phyloP scores from a whole-genome alignment of 2,329 filamentous ascomycete species.

The Monilinia fructigena region DNA sequence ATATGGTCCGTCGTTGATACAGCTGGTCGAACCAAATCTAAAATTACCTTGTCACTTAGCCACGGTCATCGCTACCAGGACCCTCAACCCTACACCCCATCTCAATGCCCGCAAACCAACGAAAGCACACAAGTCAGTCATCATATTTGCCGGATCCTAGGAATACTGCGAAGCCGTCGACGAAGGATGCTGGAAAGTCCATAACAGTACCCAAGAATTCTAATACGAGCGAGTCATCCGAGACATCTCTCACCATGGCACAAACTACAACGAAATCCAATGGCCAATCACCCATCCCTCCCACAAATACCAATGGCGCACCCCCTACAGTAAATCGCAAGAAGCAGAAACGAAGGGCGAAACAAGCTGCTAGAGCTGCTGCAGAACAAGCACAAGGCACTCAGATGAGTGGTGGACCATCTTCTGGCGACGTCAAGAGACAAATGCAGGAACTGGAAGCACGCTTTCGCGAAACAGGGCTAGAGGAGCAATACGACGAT shows the following conservation, averaged over 20 bases:
- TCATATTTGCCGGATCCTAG: constrained; percentile 54
- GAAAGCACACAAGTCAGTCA: constrained; percentile 49
- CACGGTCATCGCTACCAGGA: constrained; percentile 15
- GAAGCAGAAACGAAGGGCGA: constrained; percentile 90
- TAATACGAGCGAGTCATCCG: constrained; percentile 50
- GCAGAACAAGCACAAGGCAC: constrained; percentile 34
- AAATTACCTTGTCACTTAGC: constrained; percentile 7
- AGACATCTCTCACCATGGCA: constrained; percentile 49
- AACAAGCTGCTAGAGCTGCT: constrained; percentile 49
- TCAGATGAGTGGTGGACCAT: constrained; percentile 31
- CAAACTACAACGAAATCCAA: constrained; percentile 39
- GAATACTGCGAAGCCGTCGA: constrained; percentile 59
- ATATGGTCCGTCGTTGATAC: constrained; percentile 9
- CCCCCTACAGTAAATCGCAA: constrained; percentile 74
- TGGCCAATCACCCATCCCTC: constrained; percentile 33
- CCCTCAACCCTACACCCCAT: constrained; percentile 25
- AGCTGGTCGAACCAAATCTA: constrained; percentile 18
- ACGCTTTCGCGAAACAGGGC: constrained; percentile 35
- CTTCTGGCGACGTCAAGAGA: constrained; percentile 28
- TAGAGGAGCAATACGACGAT: constrained; percentile 35
- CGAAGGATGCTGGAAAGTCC: constrained; percentile 68
- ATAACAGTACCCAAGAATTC: constrained; percentile 61
- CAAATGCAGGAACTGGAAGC: constrained; percentile 37
- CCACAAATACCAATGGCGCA: constrained; percentile 37
- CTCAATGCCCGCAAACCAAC: constrained; percentile 54